phyloP scores from a whole-genome alignment of 2,329 filamentous ascomycete species.

The Pseudocercospora fijiensis region DNA sequence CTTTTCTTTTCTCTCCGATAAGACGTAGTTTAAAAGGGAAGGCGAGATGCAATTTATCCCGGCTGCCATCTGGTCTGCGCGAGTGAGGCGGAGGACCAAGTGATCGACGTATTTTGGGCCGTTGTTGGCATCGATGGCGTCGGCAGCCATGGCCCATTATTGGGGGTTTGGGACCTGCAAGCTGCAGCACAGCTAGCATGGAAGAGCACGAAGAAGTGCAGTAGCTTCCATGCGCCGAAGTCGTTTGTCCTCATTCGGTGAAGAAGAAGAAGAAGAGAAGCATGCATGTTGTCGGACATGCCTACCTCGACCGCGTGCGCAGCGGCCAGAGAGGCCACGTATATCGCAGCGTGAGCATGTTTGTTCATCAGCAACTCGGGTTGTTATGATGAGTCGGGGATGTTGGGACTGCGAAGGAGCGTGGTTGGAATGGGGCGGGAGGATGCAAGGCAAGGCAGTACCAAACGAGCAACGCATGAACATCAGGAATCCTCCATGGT shows the following conservation, averaged over 20 bases:
- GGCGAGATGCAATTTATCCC: background rate
- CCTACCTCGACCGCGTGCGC: background rate
- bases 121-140: background rate
- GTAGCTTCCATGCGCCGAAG: background rate
- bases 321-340: background rate
- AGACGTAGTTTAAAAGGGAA: background rate
- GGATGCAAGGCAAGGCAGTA: background rate
- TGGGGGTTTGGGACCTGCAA: background rate
- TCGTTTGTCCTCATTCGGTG: background rate
- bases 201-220: background rate
- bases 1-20: background rate
- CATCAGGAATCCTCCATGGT: background rate
- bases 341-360: background rate
- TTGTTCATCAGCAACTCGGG: background rate
- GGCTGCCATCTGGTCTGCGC: constrained; percentile 1
- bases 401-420: background rate
- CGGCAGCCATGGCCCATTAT: background rate
- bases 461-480: background rate
- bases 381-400: background rate
- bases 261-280: background rate
- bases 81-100: background rate
- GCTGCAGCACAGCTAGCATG: background rate
- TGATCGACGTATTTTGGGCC: background rate
- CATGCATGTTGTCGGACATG: background rate
- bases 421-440: background rate